Evolutionary conservation across 352 stramenopile genomes (phyloP).

Genomic region (Globisporangium polare): DNA sequence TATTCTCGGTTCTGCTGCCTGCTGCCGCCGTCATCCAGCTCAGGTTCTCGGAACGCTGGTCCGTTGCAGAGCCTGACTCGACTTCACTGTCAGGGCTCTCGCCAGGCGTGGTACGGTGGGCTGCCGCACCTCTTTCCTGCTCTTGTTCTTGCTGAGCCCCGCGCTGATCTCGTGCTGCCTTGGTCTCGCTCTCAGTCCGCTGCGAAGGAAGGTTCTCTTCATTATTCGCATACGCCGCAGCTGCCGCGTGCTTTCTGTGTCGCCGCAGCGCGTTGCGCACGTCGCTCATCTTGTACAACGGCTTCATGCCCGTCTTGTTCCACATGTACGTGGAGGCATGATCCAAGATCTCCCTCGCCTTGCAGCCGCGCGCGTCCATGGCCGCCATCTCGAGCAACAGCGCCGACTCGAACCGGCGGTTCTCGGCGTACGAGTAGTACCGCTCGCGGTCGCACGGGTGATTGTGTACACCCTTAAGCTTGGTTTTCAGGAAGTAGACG

Average conservation of each 20-base stretch:
- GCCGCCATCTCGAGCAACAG: constrained; percentile 4
- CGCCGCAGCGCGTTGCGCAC: constrained; percentile 5
- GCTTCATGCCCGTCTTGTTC: not conserved
- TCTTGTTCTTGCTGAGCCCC: not conserved
- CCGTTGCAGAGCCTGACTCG: not conserved
- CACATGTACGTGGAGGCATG: not conserved
- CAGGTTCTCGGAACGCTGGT: not conserved
- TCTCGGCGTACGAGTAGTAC: constrained; percentile 8
- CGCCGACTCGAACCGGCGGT: constrained; percentile 2
- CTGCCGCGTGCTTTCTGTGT: not conserved
- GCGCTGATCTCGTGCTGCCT: not conserved
- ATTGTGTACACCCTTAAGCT: constrained; percentile 3
- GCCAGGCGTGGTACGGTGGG: not conserved
- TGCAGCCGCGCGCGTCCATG: not conserved
- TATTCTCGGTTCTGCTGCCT: not conserved
- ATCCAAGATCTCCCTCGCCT: not conserved
- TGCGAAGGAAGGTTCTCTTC: not conserved
- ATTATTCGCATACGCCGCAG: not conserved
- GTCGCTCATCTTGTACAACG: not conserved
- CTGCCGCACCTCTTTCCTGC: not conserved
- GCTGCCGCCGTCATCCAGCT: not conserved
- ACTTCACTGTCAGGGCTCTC: not conserved
- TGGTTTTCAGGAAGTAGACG: not conserved
- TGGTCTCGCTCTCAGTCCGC: not conserved
- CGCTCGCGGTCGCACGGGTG: constrained; percentile 4